Conservation (phyloP, 768 basidiomycete species). For the Phanerodontia chrysosporium region DNA sequence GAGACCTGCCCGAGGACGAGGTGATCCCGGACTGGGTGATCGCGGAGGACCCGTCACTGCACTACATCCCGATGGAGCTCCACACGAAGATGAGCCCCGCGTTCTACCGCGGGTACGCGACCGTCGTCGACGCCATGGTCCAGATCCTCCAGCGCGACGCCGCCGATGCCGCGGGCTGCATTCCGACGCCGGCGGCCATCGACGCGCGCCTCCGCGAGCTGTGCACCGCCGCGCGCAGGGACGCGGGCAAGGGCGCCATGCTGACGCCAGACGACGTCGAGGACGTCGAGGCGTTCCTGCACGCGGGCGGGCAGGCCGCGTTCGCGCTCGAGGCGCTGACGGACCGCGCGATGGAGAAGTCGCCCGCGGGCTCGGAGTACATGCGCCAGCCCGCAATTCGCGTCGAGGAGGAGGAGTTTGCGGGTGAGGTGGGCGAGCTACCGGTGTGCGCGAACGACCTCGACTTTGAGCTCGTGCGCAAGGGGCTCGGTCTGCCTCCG, state of each 20-base stretch:
- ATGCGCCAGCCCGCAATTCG: slow-evolving; percentile 16
- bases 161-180: slow-evolving; percentile 1
- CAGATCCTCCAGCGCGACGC: slow-evolving; percentile 14
- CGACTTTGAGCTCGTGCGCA: slow-evolving; percentile 26
- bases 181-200: slow-evolving; percentile 16
- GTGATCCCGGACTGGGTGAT: slow-evolving; percentile 9
- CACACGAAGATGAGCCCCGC: slow-evolving; percentile 13
- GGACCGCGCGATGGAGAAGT: slow-evolving; percentile 23
- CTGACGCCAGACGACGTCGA: neutral
- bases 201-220: slow-evolving; percentile 4
- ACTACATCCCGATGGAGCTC: slow-evolving; percentile 13
- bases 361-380: slow-evolving; percentile 22
- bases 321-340: slow-evolving; percentile 28
- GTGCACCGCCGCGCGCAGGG: neutral
- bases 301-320: slow-evolving; percentile 24
- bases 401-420: slow-evolving; percentile 18
- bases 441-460: slow-evolving; percentile 27
- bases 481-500: slow-evolving; percentile 22
- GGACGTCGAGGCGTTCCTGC: slow-evolving; percentile 17
- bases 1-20: neutral
- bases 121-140: slow-evolving; percentile 20
- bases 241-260: neutral
- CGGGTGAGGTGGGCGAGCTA: slow-evolving; percentile 2
- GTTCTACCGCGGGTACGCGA: slow-evolving; percentile 27
- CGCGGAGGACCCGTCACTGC: slow-evolving; percentile 5